Conservation (phyloP, 768 basidiomycete species). For the Suillus cothurnatus region DNA sequence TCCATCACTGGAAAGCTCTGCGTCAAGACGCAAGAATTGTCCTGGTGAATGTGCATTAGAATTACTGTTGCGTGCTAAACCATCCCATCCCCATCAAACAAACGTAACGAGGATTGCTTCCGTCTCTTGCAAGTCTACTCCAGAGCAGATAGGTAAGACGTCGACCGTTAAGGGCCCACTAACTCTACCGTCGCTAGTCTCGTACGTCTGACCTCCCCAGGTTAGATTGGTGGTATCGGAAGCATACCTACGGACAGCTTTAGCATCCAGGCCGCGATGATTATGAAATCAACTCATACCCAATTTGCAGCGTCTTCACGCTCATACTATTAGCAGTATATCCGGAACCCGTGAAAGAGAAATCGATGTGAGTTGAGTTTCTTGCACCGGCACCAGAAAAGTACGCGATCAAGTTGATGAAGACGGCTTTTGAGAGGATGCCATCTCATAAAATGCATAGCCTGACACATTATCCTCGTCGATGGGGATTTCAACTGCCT, state of each 20-base stretch:
- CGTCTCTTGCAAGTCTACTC: conserved; percentile 50
- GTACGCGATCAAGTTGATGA: conserved; percentile 63
- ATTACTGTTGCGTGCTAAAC: not conserved
- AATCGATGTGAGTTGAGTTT: conserved; percentile 5
- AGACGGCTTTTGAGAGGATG: conserved; percentile 42
- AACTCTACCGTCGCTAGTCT: conserved; percentile 47
- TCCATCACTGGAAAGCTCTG: no score
- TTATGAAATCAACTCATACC: conserved; percentile 29
- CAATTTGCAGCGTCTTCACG: conserved; percentile 53
- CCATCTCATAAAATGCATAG: conserved; percentile 39
- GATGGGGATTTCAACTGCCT: conserved; percentile 51
- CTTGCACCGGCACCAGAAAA: conserved; percentile 34
- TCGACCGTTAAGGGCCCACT: conserved; percentile 38
- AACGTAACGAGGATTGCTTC: conserved; percentile 44
- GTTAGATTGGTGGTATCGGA: conserved; percentile 52
- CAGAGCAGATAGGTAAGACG: conserved; percentile 32
- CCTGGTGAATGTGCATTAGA: not conserved
- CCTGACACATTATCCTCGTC: conserved; percentile 40
- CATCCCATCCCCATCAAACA: not conserved
- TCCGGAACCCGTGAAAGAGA: not conserved
- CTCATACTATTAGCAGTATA: conserved; percentile 25
- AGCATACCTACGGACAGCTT: conserved; percentile 39
- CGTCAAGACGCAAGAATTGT: not conserved
- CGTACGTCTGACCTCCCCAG: conserved; percentile 53
- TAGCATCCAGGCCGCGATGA: conserved; percentile 2